Evolutionary conservation across 2,329 filamentous ascomycete species (phyloP), one percentile per base, ranked within the genome.

Genomic region (Zymoseptoria pseudotritici): DNA sequence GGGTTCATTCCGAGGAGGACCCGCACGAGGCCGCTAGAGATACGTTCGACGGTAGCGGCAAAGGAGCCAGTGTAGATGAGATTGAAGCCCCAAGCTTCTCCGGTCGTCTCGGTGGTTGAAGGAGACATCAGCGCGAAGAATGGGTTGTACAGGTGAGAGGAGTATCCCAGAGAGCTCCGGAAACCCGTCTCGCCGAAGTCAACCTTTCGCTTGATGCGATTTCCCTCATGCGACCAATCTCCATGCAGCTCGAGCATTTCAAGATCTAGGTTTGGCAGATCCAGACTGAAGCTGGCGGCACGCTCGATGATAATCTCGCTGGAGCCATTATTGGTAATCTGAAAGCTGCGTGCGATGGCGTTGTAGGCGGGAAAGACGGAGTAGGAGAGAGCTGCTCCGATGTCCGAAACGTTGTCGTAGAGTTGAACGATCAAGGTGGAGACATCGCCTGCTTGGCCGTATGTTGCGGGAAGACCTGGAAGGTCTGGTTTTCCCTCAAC

Each of bases 21-120:
- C 2, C 85, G 81, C 0, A 84, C 83, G 59, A 84, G 77, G 0
- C 85, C 85, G 49, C 86, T 83, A 0, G 84, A 85, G 61, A 81
- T 80, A 57, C 83, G 83, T 65, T 87, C 84, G 0, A 86, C 79
- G n/a, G 83, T 79, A 0, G 81, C 82, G 1, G 79, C 75, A 65
- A 86, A 87, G 0, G 83, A 86, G 2, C 85, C 85, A 0, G 83
- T 83, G 70, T 86, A 88, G 19, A 88, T 76, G 1, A 87, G 77
- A 0, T 83, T 86, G 70, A 87, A 87, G 0, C 84, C 85, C 78
- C 83, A 87, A 6, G 82, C 84, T 46, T 86, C 79, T 1, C 85
- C 85, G 1, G 79, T 76, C 0, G 79, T 79, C 66, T 88, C 85
- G 0, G 84, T 87, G 0, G 85, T 83, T 0, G 74, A 75, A 0